Base-by-base conservation (phyloP, 305 asterid genomes). In the Fraxinus angustifolia region DNA sequence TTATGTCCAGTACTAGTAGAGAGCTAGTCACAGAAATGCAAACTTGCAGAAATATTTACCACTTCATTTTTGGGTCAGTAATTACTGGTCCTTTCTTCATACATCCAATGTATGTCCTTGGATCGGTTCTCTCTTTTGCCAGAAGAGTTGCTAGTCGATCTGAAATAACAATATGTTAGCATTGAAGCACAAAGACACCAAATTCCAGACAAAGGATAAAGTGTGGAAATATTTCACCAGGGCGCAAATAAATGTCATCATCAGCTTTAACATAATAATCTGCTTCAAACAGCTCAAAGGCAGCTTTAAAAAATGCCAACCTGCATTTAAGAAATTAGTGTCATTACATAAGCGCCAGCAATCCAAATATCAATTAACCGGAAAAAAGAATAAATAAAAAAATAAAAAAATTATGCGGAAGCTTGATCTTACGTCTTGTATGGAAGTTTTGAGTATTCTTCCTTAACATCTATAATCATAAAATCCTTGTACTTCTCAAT, bases 31-130 rank as follows among this genome's bases (percentile, higher is more conserved):
- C 1, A 17, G 17, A 48, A 19, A 26, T 4, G 2, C 1, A 45
- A 8, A 81, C 67, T 58, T 53, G 53, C 35, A 38, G n/a, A 33
- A 21, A 30, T 31, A 67, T 30, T 38, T 77, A 82, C 85, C 85
- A 82, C 65, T 82, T 82, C 67, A 77, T 11, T 53, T 82, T 82
- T 34, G 82, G 79, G 82, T 82, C 79, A 17, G 82, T 82, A 17
- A 82, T 77, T 26, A 82, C 85, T 3, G 85, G 70, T 70, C 85
- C 85, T 56, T 78, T 82, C 82, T 82, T 82, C 85, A 82, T 82
- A 78, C 85, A 78, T 56, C 85, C 85, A 72, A 82, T 53, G 26
- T 82, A 82, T 17, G 85, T 77, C 74, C 45, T 34, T 21, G 79
- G 35, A n/a, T 82, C 53, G 26, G 75, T 23, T 77, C 85, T 77